Conservation (phyloP, 2,329 filamentous ascomycete genomes). For the Fusarium clavum region DNA sequence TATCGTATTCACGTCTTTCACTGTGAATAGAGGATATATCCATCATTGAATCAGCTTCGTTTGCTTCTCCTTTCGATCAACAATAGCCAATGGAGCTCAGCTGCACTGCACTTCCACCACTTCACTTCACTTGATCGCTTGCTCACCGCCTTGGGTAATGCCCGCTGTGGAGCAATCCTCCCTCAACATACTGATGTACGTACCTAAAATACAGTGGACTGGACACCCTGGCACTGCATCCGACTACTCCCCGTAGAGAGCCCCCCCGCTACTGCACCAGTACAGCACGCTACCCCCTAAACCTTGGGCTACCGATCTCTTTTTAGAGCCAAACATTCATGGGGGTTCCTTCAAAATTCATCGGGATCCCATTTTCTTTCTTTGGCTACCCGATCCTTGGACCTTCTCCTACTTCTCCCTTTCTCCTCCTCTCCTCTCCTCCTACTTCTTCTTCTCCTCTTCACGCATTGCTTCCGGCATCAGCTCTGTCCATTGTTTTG, state of each 20-base stretch:
- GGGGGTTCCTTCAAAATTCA: constrained; percentile 44
- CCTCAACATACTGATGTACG: constrained; percentile 26
- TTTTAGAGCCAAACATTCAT: constrained; percentile 40
- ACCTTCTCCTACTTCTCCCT: constrained; percentile 21
- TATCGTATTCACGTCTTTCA: not conserved
- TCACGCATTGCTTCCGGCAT: constrained; percentile 3
- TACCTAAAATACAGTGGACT: constrained; percentile 10
- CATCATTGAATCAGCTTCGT: not conserved
- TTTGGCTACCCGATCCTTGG: constrained; percentile 35
- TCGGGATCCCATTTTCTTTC: constrained; percentile 36
- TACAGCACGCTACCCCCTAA: constrained; percentile 33
- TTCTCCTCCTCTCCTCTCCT: constrained; percentile 10
- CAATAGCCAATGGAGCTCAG: constrained; percentile 12
- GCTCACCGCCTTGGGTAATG: constrained; percentile 45
- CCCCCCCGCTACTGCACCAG: constrained; percentile 29
- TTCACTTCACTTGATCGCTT: not conserved
- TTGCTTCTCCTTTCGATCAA: constrained; percentile 20
- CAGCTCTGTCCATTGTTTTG: not conserved
- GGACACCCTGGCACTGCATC: constrained; percentile 28
- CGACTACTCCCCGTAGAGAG: constrained; percentile 21
- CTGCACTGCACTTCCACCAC: not conserved
- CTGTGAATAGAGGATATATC: constrained; percentile 1
- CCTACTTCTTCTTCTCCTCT: constrained; percentile 8
- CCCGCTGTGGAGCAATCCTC: constrained; percentile 40
- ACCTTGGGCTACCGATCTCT: constrained; percentile 37